Conservation (phyloP, 192 early-diverging fungal species). For the Haplosporangium gracile region DNA sequence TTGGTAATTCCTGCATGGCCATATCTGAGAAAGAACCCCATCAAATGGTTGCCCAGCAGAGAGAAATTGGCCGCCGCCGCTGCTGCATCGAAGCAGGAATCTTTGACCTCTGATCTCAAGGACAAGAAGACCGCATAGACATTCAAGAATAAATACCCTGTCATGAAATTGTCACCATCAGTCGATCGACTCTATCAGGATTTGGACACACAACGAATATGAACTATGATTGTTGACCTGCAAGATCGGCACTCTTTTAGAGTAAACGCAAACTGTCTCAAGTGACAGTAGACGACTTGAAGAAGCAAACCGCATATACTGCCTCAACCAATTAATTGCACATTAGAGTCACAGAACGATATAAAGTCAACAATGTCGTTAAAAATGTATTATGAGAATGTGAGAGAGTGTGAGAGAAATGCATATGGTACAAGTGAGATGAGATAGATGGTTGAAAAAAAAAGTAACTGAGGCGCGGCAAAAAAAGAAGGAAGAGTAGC, state of each 20-base stretch:
- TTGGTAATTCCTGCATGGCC: conserved; percentile 52
- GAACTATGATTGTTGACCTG: too few relatives aligned
- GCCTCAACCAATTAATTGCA: too few relatives aligned
- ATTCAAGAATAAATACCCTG: not conserved
- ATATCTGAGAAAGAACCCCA: conserved; percentile 38
- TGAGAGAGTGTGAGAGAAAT: not conserved
- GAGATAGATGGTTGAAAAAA: conserved; percentile 14
- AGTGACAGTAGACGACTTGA: too few relatives aligned
- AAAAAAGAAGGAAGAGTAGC: not conserved
- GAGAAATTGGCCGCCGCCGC: conserved; percentile 14
- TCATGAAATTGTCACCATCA: not conserved
- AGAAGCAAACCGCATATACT: too few relatives aligned
- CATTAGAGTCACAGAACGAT: too few relatives aligned
- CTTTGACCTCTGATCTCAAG: conserved; percentile 5
- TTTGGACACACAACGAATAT: too few relatives aligned
- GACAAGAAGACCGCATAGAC: not conserved
- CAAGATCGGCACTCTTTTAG: too few relatives aligned
- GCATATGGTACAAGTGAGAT: not conserved
- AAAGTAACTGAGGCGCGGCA: conserved; percentile 1
- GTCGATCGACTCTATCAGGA: too few relatives aligned
- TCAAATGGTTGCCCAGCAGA: conserved; percentile 49
- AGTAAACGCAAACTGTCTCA: too few relatives aligned
- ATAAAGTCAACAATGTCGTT: too few relatives aligned
- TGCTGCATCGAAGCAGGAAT: conserved; percentile 16
- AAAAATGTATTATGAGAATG: not conserved